A percentile compares a stretch with the other conserved stretches of the same genome.
Conservation (phyloP, 225 moss, liverwort and hornwort genomes). For the Anthoceros angustus region DNA sequence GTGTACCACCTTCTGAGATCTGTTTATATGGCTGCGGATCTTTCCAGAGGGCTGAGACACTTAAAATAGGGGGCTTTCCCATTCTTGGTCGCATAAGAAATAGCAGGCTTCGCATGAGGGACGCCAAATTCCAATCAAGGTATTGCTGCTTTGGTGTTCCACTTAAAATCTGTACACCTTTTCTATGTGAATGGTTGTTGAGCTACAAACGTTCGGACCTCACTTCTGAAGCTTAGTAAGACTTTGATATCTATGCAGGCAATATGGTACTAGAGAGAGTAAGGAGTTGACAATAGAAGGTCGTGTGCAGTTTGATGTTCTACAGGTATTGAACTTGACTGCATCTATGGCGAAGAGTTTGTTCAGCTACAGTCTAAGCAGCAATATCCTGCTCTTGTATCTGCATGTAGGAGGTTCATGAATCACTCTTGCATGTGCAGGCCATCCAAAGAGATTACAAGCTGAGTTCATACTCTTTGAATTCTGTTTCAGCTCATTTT, state of each 20-base stretch:
- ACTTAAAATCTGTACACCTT: not conserved
- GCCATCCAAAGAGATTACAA: conserved; percentile 95
- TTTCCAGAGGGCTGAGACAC: conserved; percentile 61
- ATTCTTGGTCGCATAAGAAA: conserved; percentile 78
- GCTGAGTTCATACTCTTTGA: conserved; percentile 91
- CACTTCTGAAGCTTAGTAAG: not conserved
- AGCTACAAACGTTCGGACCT: not conserved
- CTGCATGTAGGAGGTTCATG: not conserved
- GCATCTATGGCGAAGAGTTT: no score
- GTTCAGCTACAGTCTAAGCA: not conserved
- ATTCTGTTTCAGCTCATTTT: conserved; percentile 94
- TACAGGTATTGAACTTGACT: conserved; percentile 44
- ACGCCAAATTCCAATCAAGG: conserved; percentile 80
- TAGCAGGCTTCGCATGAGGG: conserved; percentile 83
- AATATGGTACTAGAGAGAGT: conserved; percentile 94
- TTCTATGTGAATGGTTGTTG: not conserved
- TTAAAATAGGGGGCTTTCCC: conserved; percentile 68
- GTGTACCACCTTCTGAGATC: not conserved
- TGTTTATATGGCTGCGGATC: conserved; percentile 7
- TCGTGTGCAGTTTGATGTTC: conserved; percentile 94
- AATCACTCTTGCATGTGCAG: conserved; percentile 17
- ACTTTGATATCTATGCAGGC: conserved; percentile 25
- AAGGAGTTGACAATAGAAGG: conserved; percentile 99
- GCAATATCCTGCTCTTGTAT: not conserved
- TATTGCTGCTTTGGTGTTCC: conserved; percentile 8